Evolutionary conservation across 164 flowering plant species (phyloP).

Genomic region (Litsea cubeba): DNA sequence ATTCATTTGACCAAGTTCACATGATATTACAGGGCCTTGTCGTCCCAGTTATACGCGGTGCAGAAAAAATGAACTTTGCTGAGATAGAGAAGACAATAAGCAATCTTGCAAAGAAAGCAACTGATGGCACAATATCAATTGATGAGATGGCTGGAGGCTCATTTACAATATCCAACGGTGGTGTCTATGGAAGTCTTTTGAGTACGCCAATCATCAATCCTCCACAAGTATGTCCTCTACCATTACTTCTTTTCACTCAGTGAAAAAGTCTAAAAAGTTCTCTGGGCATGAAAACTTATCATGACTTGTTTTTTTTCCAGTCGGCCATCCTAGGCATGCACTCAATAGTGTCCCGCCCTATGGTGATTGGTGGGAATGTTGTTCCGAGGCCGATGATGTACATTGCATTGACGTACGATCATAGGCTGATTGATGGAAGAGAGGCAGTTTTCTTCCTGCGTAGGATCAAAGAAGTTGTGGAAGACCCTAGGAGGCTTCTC

Average conservation of each 20-base stretch:
- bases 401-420: constrained; percentile 91
- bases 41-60: constrained; percentile 88
- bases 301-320: constrained; percentile 26
- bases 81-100: constrained; percentile 87
- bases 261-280: background rate
- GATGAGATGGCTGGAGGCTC: constrained; percentile 99
- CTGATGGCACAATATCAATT: constrained; percentile 79
- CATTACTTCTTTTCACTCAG: background rate
- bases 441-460: constrained; percentile 96
- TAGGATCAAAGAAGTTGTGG: constrained; percentile 90
- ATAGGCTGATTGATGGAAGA: constrained; percentile 95
- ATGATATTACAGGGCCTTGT: constrained; percentile 74
- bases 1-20: background rate
- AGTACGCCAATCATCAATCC: constrained; percentile 99
- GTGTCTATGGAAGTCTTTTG: constrained; percentile 95
- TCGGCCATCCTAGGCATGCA: constrained; percentile 98
- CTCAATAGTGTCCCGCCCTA: constrained; percentile 86
- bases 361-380: constrained; percentile 81
- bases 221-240: constrained; percentile 61
- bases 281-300: background rate
- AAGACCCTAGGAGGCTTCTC: constrained; percentile 90
- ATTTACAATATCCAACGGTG: constrained; percentile 95
- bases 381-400: constrained; percentile 98
- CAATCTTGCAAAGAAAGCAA: constrained; percentile 85
- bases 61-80: constrained; percentile 86